Evolutionary conservation across 345 rosid genomes (phyloP), one percentile per base, ranked within the genome.

Genomic region (Dovyalis caffra): DNA sequence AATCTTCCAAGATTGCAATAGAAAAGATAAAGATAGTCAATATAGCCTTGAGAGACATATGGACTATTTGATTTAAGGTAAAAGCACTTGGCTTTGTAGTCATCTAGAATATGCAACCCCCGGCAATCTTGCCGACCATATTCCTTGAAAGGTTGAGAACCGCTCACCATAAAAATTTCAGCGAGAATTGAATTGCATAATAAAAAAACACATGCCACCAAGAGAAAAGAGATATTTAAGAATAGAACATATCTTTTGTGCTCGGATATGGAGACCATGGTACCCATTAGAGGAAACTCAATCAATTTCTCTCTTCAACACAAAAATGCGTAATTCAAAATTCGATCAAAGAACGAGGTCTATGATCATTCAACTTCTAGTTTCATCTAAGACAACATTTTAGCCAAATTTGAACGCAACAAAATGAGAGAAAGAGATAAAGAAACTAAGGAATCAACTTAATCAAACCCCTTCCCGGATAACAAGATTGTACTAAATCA

Each of bases 41-140:
- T 73, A 65, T 87, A 89, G 70, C 98, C 95, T 79, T 89, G 84
- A 12, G 89, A 83, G 47, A 84, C 83, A 77, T 97, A 94, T 5
- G 88, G 84, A 43, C 74, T 68, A 5, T 76, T 47, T 18, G 70
- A 67, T 72, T 37, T 62, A 23, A 80, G 73, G 70, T 37, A 37
- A 51, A 11, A 33, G 76, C 83, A 80, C 77, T 87, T 91, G 68
- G 86, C 84, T 73, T 66, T 61, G 81, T 81, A 84, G 71, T 79
- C 91, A 70, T 74, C 88, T n/a, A 83, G 51, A 33, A 62, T 75
- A 56, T 64, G 62, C 34, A 89, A 45, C 5, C 8, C 71, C 66
- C 74, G 35, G 83, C 93, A 89, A n/a, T 51, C 81, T 3, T 56
- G 64, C 72, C 69, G 58, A 66, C 32, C 66, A 14, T 31, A 71